Conservation (phyloP, 1,284 basidiomycete species). For the Puccinia novopanici region DNA sequence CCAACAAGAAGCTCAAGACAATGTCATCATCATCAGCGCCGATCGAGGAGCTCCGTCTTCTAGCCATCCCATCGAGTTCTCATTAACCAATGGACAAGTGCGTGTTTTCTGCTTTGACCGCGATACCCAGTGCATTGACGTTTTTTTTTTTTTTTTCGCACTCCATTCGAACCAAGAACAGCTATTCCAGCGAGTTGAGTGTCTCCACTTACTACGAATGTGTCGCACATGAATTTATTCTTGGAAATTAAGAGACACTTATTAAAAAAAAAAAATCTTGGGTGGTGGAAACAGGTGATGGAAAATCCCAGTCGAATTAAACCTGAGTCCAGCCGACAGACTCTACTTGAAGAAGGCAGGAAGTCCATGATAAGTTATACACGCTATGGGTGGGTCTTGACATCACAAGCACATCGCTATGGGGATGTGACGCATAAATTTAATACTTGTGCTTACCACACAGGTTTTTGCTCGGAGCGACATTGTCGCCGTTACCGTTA, state of each 20-base stretch:
- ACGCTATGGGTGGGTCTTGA: constrained; percentile 27
- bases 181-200: constrained; percentile 16
- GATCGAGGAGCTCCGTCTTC: not conserved
- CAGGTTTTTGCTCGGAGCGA: constrained; percentile 41
- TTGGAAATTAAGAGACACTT: not conserved
- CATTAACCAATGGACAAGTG: constrained; percentile 12
- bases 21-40: constrained; percentile 6
- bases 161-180: not conserved
- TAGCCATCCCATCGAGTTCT: constrained; percentile 4
- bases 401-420: not conserved
- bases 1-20: too few species aligned
- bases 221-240: too few species aligned
- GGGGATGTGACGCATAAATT: constrained; percentile 48
- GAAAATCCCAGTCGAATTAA: constrained; percentile 23
- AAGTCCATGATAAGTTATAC: constrained; percentile 30
- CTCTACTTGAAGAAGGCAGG: constrained; percentile 37
- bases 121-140: not conserved
- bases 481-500: constrained; percentile 30
- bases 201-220: not conserved
- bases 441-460: too few species aligned
- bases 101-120: not conserved
- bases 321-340: constrained; percentile 15
- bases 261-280: not conserved
- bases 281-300: constrained; percentile 2
- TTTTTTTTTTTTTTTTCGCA: not conserved